Evolutionary conservation across 2,329 filamentous ascomycete species (phyloP).

Genomic region (Stachybotrys elegans): DNA sequence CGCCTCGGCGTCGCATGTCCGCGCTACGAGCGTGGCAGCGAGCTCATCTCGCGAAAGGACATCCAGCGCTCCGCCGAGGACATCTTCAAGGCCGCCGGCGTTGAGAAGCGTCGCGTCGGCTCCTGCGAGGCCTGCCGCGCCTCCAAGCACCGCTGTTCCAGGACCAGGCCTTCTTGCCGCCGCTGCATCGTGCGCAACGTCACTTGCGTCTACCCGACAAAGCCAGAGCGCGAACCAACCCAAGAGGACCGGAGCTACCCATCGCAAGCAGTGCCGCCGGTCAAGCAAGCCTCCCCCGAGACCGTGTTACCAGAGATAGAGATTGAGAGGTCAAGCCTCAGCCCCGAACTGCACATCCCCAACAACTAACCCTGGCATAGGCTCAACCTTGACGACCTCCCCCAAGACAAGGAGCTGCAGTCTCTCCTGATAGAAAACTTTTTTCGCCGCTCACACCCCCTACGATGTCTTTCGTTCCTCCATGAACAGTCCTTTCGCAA

Average conservation of each 20-base stretch:
- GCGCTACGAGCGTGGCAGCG: slow-evolving; percentile 13
- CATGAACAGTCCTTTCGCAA: slow-evolving; percentile 18
- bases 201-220: slow-evolving; percentile 13
- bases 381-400: slow-evolving; percentile 12
- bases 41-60: slow-evolving; percentile 14
- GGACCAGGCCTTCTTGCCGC: slow-evolving; percentile 18
- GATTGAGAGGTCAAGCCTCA: too few species aligned
- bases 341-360: too few species aligned
- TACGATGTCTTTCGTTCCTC: slow-evolving; percentile 17
- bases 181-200: slow-evolving; percentile 17
- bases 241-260: too few species aligned
- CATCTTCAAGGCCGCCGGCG: slow-evolving; percentile 20
- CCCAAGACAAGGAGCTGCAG: slow-evolving; percentile 10
- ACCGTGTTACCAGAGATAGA: too few species aligned
- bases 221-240: slow-evolving; percentile 8
- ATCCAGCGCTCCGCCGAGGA: slow-evolving; percentile 17
- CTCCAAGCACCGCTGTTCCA: slow-evolving; percentile 20
- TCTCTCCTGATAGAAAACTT: slow-evolving; percentile 11
- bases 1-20: slow-evolving; percentile 20
- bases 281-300: too few species aligned
- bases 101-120: slow-evolving; percentile 20
- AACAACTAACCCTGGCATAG: too few species aligned
- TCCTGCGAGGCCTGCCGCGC: slow-evolving; percentile 21
- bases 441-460: slow-evolving; percentile 16
- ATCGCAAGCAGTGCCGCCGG: too few species aligned